Conservation (phyloP, 2,329 filamentous ascomycete genomes). For the Zymoseptoria tritici region DNA sequence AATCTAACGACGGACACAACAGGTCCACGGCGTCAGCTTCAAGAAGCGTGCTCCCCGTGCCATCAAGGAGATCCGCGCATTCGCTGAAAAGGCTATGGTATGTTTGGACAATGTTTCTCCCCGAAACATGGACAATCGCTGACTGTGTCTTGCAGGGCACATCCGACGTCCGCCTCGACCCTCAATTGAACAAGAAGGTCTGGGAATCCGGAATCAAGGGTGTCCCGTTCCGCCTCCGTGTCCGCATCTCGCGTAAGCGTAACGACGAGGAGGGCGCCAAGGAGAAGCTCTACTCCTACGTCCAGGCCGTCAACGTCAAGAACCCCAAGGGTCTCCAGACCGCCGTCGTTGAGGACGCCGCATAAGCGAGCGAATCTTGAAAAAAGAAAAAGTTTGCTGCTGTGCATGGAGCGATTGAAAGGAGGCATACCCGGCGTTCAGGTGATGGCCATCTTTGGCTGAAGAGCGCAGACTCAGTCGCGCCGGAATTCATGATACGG, state of each 20-base stretch:
- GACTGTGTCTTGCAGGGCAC: slow-evolving; percentile 60
- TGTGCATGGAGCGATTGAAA: not conserved
- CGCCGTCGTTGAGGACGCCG: slow-evolving; percentile 66
- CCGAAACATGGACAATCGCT: slow-evolving; percentile 3
- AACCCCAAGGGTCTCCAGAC: slow-evolving; percentile 96
- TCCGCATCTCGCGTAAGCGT: slow-evolving; percentile 98
- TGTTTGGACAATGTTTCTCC: slow-evolving; percentile 33
- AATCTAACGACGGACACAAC: slow-evolving; percentile 34
- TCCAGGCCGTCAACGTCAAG: slow-evolving; percentile 99
- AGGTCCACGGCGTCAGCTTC: slow-evolving; percentile 97
- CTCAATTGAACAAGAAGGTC: slow-evolving; percentile 99
- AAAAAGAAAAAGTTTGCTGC: not conserved
- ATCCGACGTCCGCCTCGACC: slow-evolving; percentile 93
- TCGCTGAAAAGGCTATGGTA: slow-evolving; percentile 95
- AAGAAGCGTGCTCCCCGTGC: slow-evolving; percentile 98
- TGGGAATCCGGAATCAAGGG: slow-evolving; percentile 99
- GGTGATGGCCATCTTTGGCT: not conserved
- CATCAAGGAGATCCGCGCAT: slow-evolving; percentile 99
- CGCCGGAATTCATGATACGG: not conserved
- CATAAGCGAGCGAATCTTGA: slow-evolving; percentile 8
- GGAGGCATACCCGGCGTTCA: not conserved
- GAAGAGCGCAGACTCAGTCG: not conserved
- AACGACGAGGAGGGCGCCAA: slow-evolving; percentile 99
- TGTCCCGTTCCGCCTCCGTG: slow-evolving; percentile 90
- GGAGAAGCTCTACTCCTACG: slow-evolving; percentile 99